phyloP scores from a whole-genome alignment of 2,329 filamentous ascomycete species.

The Colletotrichum sp. region DNA sequence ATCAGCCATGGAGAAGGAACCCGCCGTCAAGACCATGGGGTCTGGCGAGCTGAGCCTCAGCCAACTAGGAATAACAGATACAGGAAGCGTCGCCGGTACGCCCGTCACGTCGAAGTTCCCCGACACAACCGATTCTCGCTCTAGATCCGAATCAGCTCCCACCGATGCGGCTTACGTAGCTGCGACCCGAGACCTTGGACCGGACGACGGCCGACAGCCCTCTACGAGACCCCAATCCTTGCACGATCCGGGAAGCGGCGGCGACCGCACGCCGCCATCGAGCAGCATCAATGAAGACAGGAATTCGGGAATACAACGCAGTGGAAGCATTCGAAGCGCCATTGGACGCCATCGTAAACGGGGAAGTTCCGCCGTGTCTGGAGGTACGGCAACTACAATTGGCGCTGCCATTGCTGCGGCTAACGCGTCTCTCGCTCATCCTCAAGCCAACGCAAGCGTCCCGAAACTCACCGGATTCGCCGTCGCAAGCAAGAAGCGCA shows the following conservation, averaged over 20 bases:
- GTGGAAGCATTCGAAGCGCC: slow-evolving; percentile 70
- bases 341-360: slow-evolving; percentile 71
- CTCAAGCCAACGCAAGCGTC: slow-evolving; percentile 59
- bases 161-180: slow-evolving; percentile 41
- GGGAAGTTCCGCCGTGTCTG: slow-evolving; percentile 78
- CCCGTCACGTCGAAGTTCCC: slow-evolving; percentile 61
- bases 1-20: slow-evolving; percentile 60
- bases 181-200: slow-evolving; percentile 36
- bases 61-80: slow-evolving; percentile 79
- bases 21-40: slow-evolving; percentile 87
- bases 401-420: slow-evolving; percentile 74
- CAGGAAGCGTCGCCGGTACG: slow-evolving; percentile 57
- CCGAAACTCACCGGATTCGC: slow-evolving; percentile 93
- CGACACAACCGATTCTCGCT: slow-evolving; percentile 51
- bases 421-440: slow-evolving; percentile 70
- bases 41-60: slow-evolving; percentile 88
- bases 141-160: slow-evolving; percentile 65
- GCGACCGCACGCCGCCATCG: slow-evolving; percentile 69
- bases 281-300: slow-evolving; percentile 71
- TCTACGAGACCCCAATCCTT: slow-evolving; percentile 52
- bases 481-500: slow-evolving; percentile 93
- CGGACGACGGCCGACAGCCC: slow-evolving; percentile 34
- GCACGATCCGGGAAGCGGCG: slow-evolving; percentile 52
- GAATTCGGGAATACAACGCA: slow-evolving; percentile 59
- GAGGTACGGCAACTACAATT: slow-evolving; percentile 67